phyloP scores from a whole-genome alignment of 306 rosid species.

The Arachis stenosperma region DNA sequence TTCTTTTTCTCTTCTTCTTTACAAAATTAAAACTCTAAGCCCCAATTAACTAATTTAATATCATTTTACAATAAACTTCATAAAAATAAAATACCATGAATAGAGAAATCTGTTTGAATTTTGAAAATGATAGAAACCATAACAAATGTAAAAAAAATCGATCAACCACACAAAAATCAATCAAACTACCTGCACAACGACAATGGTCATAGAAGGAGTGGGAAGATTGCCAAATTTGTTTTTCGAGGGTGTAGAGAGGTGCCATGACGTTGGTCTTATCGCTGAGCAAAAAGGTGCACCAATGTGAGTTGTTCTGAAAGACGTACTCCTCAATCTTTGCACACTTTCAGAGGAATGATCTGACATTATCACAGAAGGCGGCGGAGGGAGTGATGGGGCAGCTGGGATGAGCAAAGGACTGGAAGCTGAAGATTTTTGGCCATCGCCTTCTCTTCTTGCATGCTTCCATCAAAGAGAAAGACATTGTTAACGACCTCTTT shows the following conservation, averaged over 20 bases:
- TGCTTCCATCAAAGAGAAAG: slow-evolving; percentile 58
- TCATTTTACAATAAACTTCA: neutral
- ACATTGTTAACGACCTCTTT: slow-evolving; percentile 47
- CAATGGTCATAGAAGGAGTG: slow-evolving; percentile 79
- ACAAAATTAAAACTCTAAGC: too few relatives aligned
- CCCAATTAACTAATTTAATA: slow-evolving; percentile 12
- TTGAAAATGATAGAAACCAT: neutral
- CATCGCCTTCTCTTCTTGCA: slow-evolving; percentile 69
- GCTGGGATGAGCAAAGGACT: slow-evolving; percentile 66
- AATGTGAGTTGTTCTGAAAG: slow-evolving; percentile 59
- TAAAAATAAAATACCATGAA: neutral
- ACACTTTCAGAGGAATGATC: slow-evolving; percentile 66
- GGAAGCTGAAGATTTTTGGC: slow-evolving; percentile 63
- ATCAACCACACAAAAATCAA: neutral
- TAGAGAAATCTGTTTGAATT: neutral
- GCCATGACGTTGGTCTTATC: slow-evolving; percentile 54
- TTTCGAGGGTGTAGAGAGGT: slow-evolving; percentile 82
- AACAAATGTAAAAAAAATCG: neutral
- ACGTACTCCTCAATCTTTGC: slow-evolving; percentile 60
- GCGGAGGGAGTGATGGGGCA: slow-evolving; percentile 49
- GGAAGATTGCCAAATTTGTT: slow-evolving; percentile 53
- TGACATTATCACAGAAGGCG: slow-evolving; percentile 71
- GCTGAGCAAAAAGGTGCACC: slow-evolving; percentile 79
- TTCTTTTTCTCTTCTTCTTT: slow-evolving; percentile 29
- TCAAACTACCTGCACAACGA: slow-evolving; percentile 59